Conservation (phyloP, 192 early-diverging fungal genomes). For the Rhizoclosmatium sp. region DNA sequence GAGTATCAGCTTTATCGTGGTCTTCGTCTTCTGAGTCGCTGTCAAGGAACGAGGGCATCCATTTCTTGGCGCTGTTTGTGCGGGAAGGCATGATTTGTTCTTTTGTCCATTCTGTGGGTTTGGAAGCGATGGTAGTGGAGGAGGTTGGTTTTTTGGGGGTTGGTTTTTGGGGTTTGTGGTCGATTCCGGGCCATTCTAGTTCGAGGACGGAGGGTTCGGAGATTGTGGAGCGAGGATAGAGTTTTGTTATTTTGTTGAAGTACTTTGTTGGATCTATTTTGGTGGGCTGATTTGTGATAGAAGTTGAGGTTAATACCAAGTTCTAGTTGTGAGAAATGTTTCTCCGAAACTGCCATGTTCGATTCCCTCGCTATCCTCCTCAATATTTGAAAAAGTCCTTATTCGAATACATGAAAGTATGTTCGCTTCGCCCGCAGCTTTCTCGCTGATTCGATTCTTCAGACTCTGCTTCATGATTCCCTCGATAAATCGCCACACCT, state of each 20-base stretch:
- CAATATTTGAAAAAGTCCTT: too few species aligned
- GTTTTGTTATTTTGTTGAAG: slow-evolving; percentile 10
- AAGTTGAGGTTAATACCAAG: neutral
- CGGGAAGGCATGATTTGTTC: neutral
- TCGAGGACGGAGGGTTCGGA: slow-evolving; percentile 4
- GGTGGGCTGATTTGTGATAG: neutral
- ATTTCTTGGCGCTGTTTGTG: neutral
- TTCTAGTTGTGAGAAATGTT: neutral
- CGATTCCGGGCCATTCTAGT: slow-evolving; percentile 28
- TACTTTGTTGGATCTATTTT: slow-evolving; percentile 34
- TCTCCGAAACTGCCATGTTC: neutral
- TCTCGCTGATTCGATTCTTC: too few species aligned
- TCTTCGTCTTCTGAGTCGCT: neutral
- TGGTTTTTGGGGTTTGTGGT: slow-evolving; percentile 4
- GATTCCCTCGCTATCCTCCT: too few species aligned
- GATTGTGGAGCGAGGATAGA: neutral
- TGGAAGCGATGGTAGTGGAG: neutral
- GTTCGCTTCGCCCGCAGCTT: too few species aligned
- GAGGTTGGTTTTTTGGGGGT: neutral
- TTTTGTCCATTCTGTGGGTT: neutral
- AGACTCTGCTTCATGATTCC: too few species aligned
- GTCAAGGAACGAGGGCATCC: slow-evolving; percentile 19
- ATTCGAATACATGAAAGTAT: too few species aligned
- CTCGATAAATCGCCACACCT: too few species aligned
- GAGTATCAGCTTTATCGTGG: neutral